A percentile compares a stretch with the other conserved stretches of the same genome.
Conservation (phyloP, 208 protist species). For the Acanthamoeba lenticulata region DNA sequence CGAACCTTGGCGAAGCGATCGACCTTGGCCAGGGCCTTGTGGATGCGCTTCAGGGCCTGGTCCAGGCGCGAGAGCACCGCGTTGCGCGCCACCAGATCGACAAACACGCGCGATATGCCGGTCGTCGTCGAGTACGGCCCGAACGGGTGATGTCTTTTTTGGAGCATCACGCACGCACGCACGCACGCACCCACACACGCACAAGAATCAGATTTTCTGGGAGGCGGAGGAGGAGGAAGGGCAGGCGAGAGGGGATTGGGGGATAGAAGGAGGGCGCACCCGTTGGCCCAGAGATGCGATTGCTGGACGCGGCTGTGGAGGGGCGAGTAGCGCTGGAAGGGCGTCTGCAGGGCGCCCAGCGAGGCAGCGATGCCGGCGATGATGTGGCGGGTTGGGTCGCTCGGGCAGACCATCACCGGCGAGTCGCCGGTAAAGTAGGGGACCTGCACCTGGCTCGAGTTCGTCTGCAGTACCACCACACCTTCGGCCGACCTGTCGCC, state of each 20-base stretch:
- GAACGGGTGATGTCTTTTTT: conserved; percentile 1
- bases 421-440: conserved; percentile 17
- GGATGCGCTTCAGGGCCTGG: neutral
- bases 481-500: neutral
- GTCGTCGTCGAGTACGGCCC: neutral
- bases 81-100: conserved; percentile 2
- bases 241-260: no score
- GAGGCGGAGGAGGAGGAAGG: no score
- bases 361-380: conserved; percentile 23
- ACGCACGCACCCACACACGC: no score
- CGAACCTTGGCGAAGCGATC: conserved; percentile 10
- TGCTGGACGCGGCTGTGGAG: neutral
- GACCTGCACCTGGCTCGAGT: neutral
- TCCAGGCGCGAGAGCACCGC: conserved; percentile 9
- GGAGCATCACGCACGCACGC: neutral
- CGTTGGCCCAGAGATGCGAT: conserved; percentile 8
- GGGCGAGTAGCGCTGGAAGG: neutral
- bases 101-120: neutral
- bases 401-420: neutral
- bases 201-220: neutral
- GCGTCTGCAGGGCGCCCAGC: neutral
- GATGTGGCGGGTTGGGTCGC: neutral
- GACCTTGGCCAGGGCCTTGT: neutral
- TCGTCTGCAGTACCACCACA: conserved; percentile 51
- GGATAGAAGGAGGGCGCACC: neutral